phyloP scores from a whole-genome alignment of 345 rosid species.

The Clausena lansium region DNA sequence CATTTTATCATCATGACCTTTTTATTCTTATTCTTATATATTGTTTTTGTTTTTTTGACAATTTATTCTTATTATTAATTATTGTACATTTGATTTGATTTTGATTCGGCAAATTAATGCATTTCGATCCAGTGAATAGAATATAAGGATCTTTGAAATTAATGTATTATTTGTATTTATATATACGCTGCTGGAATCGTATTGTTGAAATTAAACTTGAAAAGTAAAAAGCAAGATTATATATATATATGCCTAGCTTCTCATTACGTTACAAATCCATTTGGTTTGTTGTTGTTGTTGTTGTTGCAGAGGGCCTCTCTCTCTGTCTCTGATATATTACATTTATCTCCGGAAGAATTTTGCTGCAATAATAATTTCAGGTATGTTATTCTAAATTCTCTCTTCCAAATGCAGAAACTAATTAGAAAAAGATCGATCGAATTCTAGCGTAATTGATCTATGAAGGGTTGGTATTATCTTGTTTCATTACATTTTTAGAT shows the following conservation, averaged over 20 bases:
- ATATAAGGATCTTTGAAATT: neutral
- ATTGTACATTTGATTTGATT: too few species aligned
- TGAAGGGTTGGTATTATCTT: too few species aligned
- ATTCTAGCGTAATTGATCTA: too few species aligned
- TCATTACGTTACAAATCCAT: neutral
- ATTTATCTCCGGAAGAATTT: neutral
- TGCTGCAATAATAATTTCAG: neutral
- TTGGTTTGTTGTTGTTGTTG: neutral
- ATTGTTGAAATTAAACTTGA: neutral
- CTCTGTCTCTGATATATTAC: neutral
- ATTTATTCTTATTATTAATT: too few species aligned
- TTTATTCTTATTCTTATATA: neutral
- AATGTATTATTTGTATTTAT: neutral
- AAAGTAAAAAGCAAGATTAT: neutral
- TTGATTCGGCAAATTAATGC: neutral
- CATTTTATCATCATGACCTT: neutral
- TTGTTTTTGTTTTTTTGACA: neutral
- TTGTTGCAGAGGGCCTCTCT: neutral
- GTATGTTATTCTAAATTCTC: neutral
- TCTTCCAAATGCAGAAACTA: neutral
- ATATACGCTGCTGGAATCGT: neutral
- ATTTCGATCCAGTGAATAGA: too few species aligned
- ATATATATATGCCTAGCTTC: neutral
- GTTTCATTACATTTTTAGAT: too few species aligned
- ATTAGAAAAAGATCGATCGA: too few species aligned